phyloP scores from a whole-genome alignment of 768 basidiomycete genomes.

The Strobilomyces confusus region DNA sequence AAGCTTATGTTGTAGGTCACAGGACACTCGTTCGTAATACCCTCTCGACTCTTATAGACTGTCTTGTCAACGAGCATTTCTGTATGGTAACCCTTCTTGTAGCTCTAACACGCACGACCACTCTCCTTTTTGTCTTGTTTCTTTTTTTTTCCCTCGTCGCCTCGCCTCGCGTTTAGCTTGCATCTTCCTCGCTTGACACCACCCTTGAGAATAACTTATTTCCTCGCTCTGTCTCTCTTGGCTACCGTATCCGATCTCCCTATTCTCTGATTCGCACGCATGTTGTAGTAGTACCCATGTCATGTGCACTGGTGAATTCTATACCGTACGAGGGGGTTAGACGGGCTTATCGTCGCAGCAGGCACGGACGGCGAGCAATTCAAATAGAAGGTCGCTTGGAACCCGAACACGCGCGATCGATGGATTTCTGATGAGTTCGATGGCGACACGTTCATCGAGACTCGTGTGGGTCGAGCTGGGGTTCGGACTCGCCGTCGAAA shows the following conservation, averaged over 20 bases:
- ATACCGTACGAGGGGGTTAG: not conserved
- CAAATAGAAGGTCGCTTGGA: not conserved
- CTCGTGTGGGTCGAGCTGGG: too few relatives aligned
- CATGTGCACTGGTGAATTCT: conserved; percentile 5
- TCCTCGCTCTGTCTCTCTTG: not conserved
- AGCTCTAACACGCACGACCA: conserved; percentile 27
- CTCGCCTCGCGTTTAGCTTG: conserved; percentile 1
- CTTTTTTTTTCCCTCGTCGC: not conserved
- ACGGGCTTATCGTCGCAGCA: conserved; percentile 1
- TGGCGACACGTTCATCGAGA: too few relatives aligned
- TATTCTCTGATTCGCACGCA: conserved; percentile 14
- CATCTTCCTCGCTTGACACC: not conserved
- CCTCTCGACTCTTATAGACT: conserved; percentile 25
- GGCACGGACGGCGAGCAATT: not conserved
- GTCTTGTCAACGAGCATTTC: conserved; percentile 14
- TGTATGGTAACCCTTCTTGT: conserved; percentile 21
- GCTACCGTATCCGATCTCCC: conserved; percentile 2
- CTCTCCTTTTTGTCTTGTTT: conserved; percentile 13
- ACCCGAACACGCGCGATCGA: not conserved
- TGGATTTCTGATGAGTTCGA: too few relatives aligned
- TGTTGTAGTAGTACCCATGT: conserved; percentile 28
- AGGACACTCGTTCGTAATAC: conserved; percentile 11
- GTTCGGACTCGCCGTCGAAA: too few relatives aligned
- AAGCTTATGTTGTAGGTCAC: too few relatives aligned
- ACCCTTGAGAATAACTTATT: conserved; percentile 24